phyloP scores from a whole-genome alignment of 2,329 filamentous ascomycete genomes.

The Penicillium sclerotigenum region DNA sequence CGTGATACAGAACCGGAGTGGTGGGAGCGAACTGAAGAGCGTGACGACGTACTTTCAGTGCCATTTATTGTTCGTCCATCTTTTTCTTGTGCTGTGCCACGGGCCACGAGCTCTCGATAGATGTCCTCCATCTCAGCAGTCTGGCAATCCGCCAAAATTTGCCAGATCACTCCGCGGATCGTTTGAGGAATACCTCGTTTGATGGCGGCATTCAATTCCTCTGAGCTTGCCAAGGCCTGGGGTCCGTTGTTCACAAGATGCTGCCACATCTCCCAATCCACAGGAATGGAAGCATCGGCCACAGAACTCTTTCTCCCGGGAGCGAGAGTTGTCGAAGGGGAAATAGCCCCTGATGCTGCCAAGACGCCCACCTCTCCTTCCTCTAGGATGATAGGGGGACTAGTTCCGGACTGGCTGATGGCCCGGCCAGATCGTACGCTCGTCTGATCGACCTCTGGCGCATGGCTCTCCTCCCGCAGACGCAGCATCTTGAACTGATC shows the following conservation, averaged over 20 bases:
- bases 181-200: conserved; percentile 90
- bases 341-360: conserved; percentile 23
- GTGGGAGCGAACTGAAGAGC: conserved; percentile 80
- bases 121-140: conserved; percentile 82
- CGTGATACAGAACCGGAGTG: conserved; percentile 61
- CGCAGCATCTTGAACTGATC: conserved; percentile 76
- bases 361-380: conserved; percentile 44
- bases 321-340: conserved; percentile 30
- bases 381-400: conserved; percentile 48
- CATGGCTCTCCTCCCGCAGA: conserved; percentile 68
- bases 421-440: conserved; percentile 47
- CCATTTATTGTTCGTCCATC: conserved; percentile 55
- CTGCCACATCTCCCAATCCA: conserved; percentile 99
- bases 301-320: conserved; percentile 63
- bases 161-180: conserved; percentile 98
- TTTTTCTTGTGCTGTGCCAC: conserved; percentile 78
- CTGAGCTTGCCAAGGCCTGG: conserved; percentile 80
- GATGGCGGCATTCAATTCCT: conserved; percentile 87
- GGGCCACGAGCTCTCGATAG: conserved; percentile 76
- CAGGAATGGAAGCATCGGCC: conserved; percentile 65
- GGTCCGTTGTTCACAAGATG: conserved; percentile 92
- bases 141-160: conserved; percentile 92
- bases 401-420: conserved; percentile 44
- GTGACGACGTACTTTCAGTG: conserved; percentile 67
- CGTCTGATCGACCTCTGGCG: conserved; percentile 56